Evolutionary conservation across 208 protist species (phyloP), one percentile per base, ranked within the genome.

Genomic region (Trypanosoma rangeli): DNA sequence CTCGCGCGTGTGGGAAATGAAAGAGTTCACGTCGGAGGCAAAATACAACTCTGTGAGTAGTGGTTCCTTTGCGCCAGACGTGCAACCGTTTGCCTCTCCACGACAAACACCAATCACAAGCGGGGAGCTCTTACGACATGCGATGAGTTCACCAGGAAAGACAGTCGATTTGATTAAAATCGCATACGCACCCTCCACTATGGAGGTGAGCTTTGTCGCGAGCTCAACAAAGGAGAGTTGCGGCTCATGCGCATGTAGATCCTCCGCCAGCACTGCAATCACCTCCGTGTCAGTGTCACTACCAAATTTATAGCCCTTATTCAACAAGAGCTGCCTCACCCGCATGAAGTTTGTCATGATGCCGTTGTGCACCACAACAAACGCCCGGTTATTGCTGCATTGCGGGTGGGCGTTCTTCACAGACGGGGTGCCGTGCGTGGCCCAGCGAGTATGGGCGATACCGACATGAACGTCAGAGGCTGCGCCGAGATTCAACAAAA

Each of bases 371-470:
- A 98, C 94, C 4, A 98, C 78, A 4, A 82, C 76, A 57, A 99
- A 97, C 52, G 80, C 58, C 39, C 76, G 72, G 13, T 82, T 65
- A 60, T 92, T 90, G 73, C 86, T 92, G 52, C 82, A 57, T 58
- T 97, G 92, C 24, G 97, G 97, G 70, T 98, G 97, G 59, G 92
- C 91, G 78, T 99, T 99, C n/a, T 60, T n/a, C 62, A 93, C 85
- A 31, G 80, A 90, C 10, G 97, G 95, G 22, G 68, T 80, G 35
- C 98, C 98, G 81, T 99, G 96, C 10, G 98, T 99, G 9, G 98
- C 97, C 98, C 98, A 99, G 64, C 98, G 89, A 3, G 98, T 99
- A 83, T 99, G 97, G 5, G 90, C 97, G 61, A 99, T 96, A 33
- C 90, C 95, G 33, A 92, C 58, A 67, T 90, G 81, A 69, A 79